A percentile compares a stretch with the other conserved stretches of the same genome.
phyloP scores from a whole-genome alignment of 495 filamentous ascomycete genomes.

The Trichocladium antarcticum region DNA sequence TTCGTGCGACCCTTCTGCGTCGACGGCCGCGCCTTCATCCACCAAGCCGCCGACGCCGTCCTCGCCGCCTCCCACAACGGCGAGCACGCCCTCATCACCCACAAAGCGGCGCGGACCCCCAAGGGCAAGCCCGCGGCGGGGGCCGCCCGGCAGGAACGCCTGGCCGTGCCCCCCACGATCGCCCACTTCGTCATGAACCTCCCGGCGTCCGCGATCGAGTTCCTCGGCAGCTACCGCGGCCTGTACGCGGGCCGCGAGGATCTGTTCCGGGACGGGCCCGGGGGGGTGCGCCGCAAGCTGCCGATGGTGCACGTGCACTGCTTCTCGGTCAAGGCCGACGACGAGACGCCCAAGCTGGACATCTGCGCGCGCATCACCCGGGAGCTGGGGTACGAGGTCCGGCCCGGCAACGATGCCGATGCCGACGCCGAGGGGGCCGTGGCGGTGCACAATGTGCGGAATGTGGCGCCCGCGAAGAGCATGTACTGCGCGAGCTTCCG shows the following conservation, averaged over 20 bases:
- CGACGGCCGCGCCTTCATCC: slow-evolving; percentile 76
- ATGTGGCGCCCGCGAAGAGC: slow-evolving; percentile 84
- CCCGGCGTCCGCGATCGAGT: slow-evolving; percentile 74
- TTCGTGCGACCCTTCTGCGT: slow-evolving; percentile 69
- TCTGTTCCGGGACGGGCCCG: slow-evolving; percentile 55
- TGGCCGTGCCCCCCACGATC: slow-evolving; percentile 56
- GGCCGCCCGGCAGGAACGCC: too few relatives aligned
- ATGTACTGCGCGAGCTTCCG: slow-evolving; percentile 96
- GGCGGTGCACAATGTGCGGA: slow-evolving; percentile 63
- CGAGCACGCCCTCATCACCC: slow-evolving; percentile 34
- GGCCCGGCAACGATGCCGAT: slow-evolving; percentile 39
- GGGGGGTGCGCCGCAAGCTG: slow-evolving; percentile 44
- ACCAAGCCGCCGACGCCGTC: slow-evolving; percentile 50
- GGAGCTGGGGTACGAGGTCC: slow-evolving; percentile 51
- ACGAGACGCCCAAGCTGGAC: slow-evolving; percentile 45
- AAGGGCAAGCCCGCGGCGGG: too few relatives aligned
- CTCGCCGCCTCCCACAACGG: slow-evolving; percentile 39
- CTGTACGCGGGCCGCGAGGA: slow-evolving; percentile 58
- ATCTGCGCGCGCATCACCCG: slow-evolving; percentile 57
- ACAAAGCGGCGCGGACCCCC: too few relatives aligned
- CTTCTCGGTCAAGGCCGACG: slow-evolving; percentile 66
- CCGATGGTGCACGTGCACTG: slow-evolving; percentile 88
- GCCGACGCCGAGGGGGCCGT: slow-evolving; percentile 41
- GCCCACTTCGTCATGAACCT: slow-evolving; percentile 96
- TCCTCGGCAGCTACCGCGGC: slow-evolving; percentile 75